Base-by-base conservation (phyloP, 2,329 filamentous ascomycete species). In the Lecanicillium sp. region DNA sequence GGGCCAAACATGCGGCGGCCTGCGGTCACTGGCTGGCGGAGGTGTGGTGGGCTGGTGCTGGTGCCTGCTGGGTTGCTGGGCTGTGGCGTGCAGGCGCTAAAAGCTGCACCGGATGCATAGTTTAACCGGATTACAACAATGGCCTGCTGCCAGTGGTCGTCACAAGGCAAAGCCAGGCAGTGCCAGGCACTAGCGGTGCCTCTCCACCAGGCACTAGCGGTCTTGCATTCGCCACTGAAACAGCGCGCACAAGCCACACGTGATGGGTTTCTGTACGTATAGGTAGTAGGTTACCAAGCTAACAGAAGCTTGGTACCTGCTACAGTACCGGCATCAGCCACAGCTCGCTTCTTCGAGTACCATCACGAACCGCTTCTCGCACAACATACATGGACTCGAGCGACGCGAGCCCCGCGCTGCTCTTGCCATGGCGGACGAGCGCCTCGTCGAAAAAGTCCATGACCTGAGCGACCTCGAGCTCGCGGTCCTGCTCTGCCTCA, bases 391-490 rank as follows among this genome's bases (percentile, higher is more conserved):
- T 48, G 45, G 45, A 36, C 37, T 41, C 37, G 37, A 19, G 26
- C 26, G 11, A 2, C 14, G 44, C 44, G 21, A 41, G 24, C 35
- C 45, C 14, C 39, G 27, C 49, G 27, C 35, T 62, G 42, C 33
- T n/a, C 57, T 52, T 52, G 59, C 52, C 60, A 86, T 86, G 83
- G 80, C 78, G 64, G 72, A 79, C 69, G 72, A 77, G 60, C 66
- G 68, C 49, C 73, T 90, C 53, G 70, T 84, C 52, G 73, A 78
- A 54, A 85, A 84, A 65, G 78, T 94, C 57, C 86, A 90, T 60
- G 77, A 81, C 56, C 74, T 97, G 54, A 87, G 84, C 60, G 90
- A 96, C 69, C 75, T 96, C 33, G 90, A 96, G 68, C 79, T 97
- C 51, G 93, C 91, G 20, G 71, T 86, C 12, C 75, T 97, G 33